Base-by-base conservation (phyloP, 2,329 filamentous ascomycete species). In the Ceratocystis cubensis region DNA sequence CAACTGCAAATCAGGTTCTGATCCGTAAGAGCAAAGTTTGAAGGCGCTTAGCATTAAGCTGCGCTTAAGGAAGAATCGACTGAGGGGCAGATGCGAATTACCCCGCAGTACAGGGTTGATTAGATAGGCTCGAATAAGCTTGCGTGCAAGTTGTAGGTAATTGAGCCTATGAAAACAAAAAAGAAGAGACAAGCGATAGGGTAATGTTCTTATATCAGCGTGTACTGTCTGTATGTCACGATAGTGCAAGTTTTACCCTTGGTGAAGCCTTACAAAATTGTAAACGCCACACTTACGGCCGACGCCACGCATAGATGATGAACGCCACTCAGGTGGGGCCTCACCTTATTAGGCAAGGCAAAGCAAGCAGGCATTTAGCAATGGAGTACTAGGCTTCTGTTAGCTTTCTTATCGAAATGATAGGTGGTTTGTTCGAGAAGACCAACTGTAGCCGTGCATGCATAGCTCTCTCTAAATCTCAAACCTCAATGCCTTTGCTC, bases 1-100 rank as follows among this genome's bases (percentile, higher is more conserved):
- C 5, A 37, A 59, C 10, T 7, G 56, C 15, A 20, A 20, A 30
- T 7, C 7, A 20, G 53, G 13, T 13, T 3, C 28, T 59, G 30
- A n/a, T 5, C 25, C 4, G 22, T 10, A 17, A 5, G 63, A 63
- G 50, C n/a, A 61, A 61, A 48, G 50, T 61, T 44, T 44, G 44
- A 5, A 17, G 56, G 15, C 28, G 28, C 3, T 37, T 30, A 30
- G 8, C 22, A 17, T 59, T n/a, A 17, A 59, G 28, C 7, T 59
- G 56, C 30, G 56, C 56, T 59, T 37, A 33, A 37, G 56, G 56
- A 37, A 30, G 30, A 28, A 67, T 64, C 13, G 30, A 63, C 65
- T 57, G 66, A 67, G 66, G 63, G 66, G 63, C 33, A 67, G 45
- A 62, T 63, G 62, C 46, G 63, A 46, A 63, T 25, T 67, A 63